Conservation (phyloP, 2,329 filamentous ascomycete species). For the Cercospora canescens region DNA sequence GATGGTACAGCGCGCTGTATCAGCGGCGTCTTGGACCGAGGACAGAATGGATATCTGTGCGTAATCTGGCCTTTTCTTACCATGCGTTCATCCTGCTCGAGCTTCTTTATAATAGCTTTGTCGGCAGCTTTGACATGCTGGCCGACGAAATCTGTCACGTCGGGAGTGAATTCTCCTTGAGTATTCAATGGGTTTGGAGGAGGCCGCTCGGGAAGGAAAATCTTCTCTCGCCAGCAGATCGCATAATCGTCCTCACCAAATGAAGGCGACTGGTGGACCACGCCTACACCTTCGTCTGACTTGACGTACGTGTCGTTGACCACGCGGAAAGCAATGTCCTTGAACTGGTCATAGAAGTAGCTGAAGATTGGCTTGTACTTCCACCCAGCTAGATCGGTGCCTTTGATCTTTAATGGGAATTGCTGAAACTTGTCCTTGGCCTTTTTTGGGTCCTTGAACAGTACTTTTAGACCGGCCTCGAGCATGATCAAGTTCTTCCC, state of each 20-base stretch:
- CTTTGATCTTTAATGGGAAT: slow-evolving; percentile 70
- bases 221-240: slow-evolving; percentile 71
- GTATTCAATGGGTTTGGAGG: slow-evolving; percentile 94
- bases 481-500: slow-evolving; percentile 84
- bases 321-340: slow-evolving; percentile 79
- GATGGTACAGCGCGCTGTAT: slow-evolving; percentile 91
- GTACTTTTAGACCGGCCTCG: slow-evolving; percentile 74
- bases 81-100: slow-evolving; percentile 74
- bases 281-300: slow-evolving; percentile 84
- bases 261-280: slow-evolving; percentile 90
- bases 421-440: slow-evolving; percentile 90
- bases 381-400: slow-evolving; percentile 83
- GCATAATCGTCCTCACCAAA: slow-evolving; percentile 97
- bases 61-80: slow-evolving; percentile 83
- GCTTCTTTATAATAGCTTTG: slow-evolving; percentile 86
- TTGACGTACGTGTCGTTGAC: slow-evolving; percentile 85
- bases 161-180: slow-evolving; percentile 72
- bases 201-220: slow-evolving; percentile 72
- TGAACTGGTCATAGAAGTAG: slow-evolving; percentile 88
- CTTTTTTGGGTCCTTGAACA: slow-evolving; percentile 96
- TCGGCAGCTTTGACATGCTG: slow-evolving; percentile 91
- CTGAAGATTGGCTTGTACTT: slow-evolving; percentile 85
- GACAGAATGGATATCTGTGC: slow-evolving; percentile 93
- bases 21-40: slow-evolving; percentile 89
- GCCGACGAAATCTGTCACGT: slow-evolving; percentile 78